Evolutionary conservation across 1,284 basidiomycete species (phyloP).

Genomic region (Kalmanozyma brasiliensis): DNA sequence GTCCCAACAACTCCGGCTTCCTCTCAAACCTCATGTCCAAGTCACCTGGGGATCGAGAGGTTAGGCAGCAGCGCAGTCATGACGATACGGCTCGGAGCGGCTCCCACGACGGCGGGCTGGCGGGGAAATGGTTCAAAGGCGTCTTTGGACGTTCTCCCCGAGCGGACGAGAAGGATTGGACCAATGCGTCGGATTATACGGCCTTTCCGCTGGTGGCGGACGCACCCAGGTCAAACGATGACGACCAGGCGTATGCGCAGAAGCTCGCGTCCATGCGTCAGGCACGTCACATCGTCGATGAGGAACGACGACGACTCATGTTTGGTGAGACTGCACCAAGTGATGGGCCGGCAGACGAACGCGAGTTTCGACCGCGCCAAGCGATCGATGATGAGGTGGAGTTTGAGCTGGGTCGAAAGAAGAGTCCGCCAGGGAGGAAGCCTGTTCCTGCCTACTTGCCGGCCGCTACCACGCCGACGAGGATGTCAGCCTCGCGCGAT

Average conservation of each 20-base stretch:
- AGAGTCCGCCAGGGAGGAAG: conserved; percentile 55
- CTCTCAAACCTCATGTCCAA: conserved; percentile 25
- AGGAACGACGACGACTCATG: conserved; percentile 50
- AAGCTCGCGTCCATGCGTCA: conserved; percentile 57
- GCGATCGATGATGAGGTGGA: conserved; percentile 27
- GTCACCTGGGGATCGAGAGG: conserved; percentile 5
- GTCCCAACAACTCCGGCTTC: conserved; percentile 41
- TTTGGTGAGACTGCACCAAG: conserved; percentile 17
- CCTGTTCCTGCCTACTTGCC: conserved; percentile 41
- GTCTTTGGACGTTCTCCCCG: conserved; percentile 54
- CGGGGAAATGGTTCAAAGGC: conserved; percentile 55
- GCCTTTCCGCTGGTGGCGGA: conserved; percentile 1
- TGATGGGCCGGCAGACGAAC: conserved; percentile 30
- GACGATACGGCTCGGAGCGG: conserved; percentile 19
- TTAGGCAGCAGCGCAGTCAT: conserved; percentile 4
- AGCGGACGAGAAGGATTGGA: conserved; percentile 34
- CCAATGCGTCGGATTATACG: conserved; percentile 12
- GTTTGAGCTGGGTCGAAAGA: conserved; percentile 31
- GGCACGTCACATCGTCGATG: conserved; percentile 61
- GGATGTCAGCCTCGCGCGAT: conserved; percentile 9
- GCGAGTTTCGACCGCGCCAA: conserved; percentile 26
- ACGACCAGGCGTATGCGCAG: conserved; percentile 48
- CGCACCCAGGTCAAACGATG: conserved; percentile 39
- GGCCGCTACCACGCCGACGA: conserved; percentile 11
- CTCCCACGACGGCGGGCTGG: conserved; percentile 30